These are phyloP conservation scores for Tulasnella sp. DNA, from an alignment of 768 basidiomycete species.

Conservation along the genomic window DNA sequence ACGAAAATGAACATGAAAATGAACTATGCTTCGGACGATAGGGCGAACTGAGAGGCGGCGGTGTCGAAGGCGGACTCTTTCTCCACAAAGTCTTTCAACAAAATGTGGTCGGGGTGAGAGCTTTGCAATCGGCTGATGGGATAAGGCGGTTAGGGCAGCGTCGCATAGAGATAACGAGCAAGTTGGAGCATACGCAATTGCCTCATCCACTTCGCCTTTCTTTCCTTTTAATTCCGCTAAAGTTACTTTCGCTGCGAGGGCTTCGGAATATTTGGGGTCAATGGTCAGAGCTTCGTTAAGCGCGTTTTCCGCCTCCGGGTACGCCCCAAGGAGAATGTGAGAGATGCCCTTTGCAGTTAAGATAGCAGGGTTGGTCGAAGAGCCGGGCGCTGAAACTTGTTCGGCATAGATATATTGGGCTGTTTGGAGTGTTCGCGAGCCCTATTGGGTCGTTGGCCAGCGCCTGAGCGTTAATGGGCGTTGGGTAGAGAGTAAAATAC, in stretches of 20 bases:
- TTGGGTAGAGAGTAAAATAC: conserved; percentile 41
- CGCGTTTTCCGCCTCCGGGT: conserved; percentile 72
- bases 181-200: conserved; percentile 55
- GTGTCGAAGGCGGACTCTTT: conserved; percentile 66
- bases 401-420: conserved; percentile 67
- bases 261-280: conserved; percentile 49
- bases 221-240: conserved; percentile 56
- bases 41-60: conserved; percentile 52
- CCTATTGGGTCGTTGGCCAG: background rate
- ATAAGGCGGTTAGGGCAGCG: conserved; percentile 25
- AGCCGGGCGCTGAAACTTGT: conserved; percentile 67
- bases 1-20: background rate
- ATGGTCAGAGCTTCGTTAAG: conserved; percentile 63
- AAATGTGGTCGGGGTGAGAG: conserved; percentile 64
- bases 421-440: conserved; percentile 36
- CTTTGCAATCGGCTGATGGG: conserved; percentile 41
- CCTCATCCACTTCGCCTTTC: conserved; percentile 57
- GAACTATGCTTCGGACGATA: conserved; percentile 43
- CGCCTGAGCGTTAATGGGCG: background rate
- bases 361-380: conserved; percentile 42
- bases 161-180: conserved; percentile 14
- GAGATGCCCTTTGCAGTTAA: conserved; percentile 76
- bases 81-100: conserved; percentile 56
- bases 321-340: conserved; percentile 70
- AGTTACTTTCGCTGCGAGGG: conserved; percentile 63